These are phyloP conservation scores for Plantago coronopus DNA, from an alignment of 305 asterid genomes.

Conservation along the genomic window DNA sequence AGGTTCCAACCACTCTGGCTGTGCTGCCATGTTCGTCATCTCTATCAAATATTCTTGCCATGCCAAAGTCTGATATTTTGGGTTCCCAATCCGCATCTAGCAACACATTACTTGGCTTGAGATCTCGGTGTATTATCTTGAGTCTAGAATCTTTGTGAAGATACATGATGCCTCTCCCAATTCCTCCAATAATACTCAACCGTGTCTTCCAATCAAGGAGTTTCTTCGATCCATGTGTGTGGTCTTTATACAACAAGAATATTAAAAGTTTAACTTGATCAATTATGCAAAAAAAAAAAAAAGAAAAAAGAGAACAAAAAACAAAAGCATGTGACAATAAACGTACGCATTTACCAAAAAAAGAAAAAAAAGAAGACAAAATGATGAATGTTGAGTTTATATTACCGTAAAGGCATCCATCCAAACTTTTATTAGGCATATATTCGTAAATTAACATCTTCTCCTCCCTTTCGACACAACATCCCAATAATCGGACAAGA, in stretches of 20 bases:
- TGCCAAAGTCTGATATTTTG: conserved; percentile 38
- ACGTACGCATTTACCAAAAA: no score
- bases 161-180: conserved; percentile 41
- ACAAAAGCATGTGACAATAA: no score
- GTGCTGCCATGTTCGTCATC: conserved; percentile 41
- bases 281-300: no score
- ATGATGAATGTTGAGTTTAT: neutral
- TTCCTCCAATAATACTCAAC: conserved; percentile 31
- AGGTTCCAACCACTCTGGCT: conserved; percentile 43
- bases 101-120: no score
- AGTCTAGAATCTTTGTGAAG: conserved; percentile 51
- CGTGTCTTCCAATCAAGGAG: conserved; percentile 28
- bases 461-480: conserved; percentile 32
- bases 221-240: conserved; percentile 20
- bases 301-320: no score
- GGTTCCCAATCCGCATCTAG: conserved; percentile 33
- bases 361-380: neutral
- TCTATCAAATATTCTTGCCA: conserved; percentile 34
- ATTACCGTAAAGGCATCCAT: conserved; percentile 33
- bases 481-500: conserved; percentile 40
- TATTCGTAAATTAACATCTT: neutral
- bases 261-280: no score
- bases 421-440: conserved; percentile 14
- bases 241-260: conserved; percentile 9
- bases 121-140: no score